phyloP scores from a whole-genome alignment of 2,329 filamentous ascomycete genomes.

The Penicillium italicum region DNA sequence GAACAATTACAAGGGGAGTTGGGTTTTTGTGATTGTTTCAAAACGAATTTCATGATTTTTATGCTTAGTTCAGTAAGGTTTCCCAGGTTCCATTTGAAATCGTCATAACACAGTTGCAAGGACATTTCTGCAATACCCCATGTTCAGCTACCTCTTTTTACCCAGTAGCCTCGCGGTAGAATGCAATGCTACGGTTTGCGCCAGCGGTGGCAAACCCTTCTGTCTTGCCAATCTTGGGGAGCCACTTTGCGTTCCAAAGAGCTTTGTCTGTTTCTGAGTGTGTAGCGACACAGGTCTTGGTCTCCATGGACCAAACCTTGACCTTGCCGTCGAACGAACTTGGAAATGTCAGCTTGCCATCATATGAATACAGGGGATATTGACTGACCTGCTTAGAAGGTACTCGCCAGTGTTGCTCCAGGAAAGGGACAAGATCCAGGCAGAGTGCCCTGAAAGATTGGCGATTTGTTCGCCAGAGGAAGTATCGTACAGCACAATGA shows the following conservation, averaged over 20 bases:
- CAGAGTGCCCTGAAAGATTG: slow-evolving; percentile 72
- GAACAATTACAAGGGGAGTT: background rate
- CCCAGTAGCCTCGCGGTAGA: slow-evolving; percentile 78
- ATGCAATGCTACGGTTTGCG: slow-evolving; percentile 69
- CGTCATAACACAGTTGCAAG: slow-evolving; percentile 8
- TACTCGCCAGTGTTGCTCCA: slow-evolving; percentile 95
- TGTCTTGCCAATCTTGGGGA: slow-evolving; percentile 62
- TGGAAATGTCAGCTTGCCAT: slow-evolving; percentile 13
- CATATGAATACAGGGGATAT: background rate
- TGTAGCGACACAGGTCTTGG: slow-evolving; percentile 80
- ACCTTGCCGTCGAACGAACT: slow-evolving; percentile 85
- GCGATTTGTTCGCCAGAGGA: slow-evolving; percentile 88
- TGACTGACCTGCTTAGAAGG: slow-evolving; percentile 69
- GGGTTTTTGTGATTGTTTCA: slow-evolving; percentile 5
- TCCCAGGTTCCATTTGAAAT: slow-evolving; percentile 11
- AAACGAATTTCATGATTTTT: slow-evolving; percentile 17
- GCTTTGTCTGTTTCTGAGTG: slow-evolving; percentile 85
- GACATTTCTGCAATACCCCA: background rate
- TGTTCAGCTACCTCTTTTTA: slow-evolving; percentile 31
- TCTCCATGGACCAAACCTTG: slow-evolving; percentile 92
- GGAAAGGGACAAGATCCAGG: slow-evolving; percentile 87
- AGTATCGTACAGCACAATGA: slow-evolving; percentile 91
- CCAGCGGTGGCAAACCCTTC: slow-evolving; percentile 77
- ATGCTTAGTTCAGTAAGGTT: slow-evolving; percentile 14
- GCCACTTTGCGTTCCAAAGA: slow-evolving; percentile 79